phyloP scores from a whole-genome alignment of 345 rosid genomes.

The Aethionema arabicum region DNA sequence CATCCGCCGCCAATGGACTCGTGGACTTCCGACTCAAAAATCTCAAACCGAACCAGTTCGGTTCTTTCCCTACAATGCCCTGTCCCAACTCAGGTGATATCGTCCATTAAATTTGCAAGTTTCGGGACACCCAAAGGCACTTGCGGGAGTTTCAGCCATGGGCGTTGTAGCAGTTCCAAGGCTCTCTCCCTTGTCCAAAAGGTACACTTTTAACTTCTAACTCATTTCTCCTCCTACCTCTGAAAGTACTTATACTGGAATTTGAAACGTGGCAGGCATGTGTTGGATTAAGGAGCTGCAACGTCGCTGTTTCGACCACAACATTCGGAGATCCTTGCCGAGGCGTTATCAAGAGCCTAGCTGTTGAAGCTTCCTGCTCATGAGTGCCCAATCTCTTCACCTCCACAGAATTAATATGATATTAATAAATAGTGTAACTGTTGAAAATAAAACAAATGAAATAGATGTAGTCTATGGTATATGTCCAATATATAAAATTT shows the following conservation, averaged over 20 bases:
- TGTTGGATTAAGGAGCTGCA: constrained; percentile 74
- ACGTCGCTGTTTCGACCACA: constrained; percentile 51
- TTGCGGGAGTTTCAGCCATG: constrained; percentile 72
- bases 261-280: constrained; percentile 61
- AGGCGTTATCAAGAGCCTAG: constrained; percentile 75
- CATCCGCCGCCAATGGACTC: constrained; percentile 70
- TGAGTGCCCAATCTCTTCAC: constrained; percentile 22
- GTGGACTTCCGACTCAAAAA: constrained; percentile 60
- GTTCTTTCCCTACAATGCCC: constrained; percentile 57
- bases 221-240: not conserved
- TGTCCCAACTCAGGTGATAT: constrained; percentile 61
- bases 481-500: constrained; percentile 2
- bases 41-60: constrained; percentile 44
- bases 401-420: constrained; percentile 20
- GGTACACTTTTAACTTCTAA: constrained; percentile 38
- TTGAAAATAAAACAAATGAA: constrained; percentile 24
- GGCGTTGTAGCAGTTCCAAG: constrained; percentile 55
- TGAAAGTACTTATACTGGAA: constrained; percentile 5
- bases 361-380: constrained; percentile 83
- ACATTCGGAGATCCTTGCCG: constrained; percentile 84
- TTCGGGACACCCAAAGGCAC: constrained; percentile 80
- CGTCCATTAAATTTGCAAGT: constrained; percentile 77
- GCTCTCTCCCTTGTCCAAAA: constrained; percentile 61
- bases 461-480: constrained; percentile 15
- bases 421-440: constrained; percentile 15